These are phyloP conservation scores for Ilex paraguariensis DNA, from an alignment of 305 asterid species.

Conservation along the genomic window DNA sequence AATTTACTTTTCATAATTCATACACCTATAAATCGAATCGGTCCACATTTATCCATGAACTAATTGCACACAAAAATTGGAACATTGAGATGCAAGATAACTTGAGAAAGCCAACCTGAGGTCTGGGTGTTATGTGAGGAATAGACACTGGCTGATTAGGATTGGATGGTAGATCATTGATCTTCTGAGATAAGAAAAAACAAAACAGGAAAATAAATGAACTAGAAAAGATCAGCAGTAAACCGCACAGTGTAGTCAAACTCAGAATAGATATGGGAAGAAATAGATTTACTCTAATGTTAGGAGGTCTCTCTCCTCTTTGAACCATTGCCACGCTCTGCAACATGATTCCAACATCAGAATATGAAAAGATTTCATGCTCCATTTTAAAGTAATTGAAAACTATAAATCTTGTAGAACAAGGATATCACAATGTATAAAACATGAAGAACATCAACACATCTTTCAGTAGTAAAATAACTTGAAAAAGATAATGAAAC, in stretches of 20 bases:
- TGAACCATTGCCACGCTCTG: slow-evolving; percentile 93
- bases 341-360: slow-evolving; percentile 16
- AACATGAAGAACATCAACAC: background rate
- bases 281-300: slow-evolving; percentile 64
- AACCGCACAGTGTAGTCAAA: slow-evolving; percentile 3
- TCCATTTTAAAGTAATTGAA: background rate
- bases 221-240: slow-evolving; percentile 5
- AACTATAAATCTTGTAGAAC: too few species aligned
- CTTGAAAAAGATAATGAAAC: background rate
- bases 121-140: slow-evolving; percentile 62
- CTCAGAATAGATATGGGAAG: slow-evolving; percentile 1
- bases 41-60: too few species aligned
- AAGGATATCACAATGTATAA: background rate
- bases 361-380: background rate
- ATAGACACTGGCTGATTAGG: slow-evolving; percentile 80
- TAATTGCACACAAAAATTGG: background rate
- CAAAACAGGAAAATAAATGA: slow-evolving; percentile 4
- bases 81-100: slow-evolving; percentile 7
- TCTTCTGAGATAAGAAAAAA: slow-evolving; percentile 52
- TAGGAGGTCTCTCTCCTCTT: slow-evolving; percentile 92
- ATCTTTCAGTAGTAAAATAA: background rate
- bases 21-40: too few species aligned
- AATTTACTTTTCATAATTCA: too few species aligned
- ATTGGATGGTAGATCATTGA: slow-evolving; percentile 91
- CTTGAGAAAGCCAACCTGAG: slow-evolving; percentile 49